phyloP scores from a whole-genome alignment of 129 eudicot genomes.

The Kitagawia praeruptora region DNA sequence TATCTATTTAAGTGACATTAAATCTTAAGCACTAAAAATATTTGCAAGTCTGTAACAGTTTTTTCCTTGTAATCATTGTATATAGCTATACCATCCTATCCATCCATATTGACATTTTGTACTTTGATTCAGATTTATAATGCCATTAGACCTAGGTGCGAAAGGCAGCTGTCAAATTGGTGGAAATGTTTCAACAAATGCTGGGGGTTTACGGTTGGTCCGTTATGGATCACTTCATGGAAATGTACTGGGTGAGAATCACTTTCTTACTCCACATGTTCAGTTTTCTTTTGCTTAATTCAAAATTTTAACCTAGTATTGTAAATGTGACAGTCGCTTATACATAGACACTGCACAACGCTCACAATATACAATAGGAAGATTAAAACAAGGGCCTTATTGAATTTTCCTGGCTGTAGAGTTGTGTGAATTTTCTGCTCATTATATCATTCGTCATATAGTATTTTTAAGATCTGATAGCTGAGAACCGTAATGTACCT shows the following conservation, averaged over 20 bases:
- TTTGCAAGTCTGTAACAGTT: neutral
- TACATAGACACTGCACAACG: neutral
- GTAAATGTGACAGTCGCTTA: neutral
- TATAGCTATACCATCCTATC: neutral
- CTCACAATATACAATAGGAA: neutral
- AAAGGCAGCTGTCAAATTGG: slow-evolving; percentile 99
- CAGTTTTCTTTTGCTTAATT: neutral
- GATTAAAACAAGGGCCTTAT: neutral
- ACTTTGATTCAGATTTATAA: slow-evolving; percentile 50
- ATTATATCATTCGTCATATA: neutral
- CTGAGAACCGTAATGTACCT: neutral
- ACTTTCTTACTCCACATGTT: neutral
- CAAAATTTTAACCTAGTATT: neutral
- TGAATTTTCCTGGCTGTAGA: neutral
- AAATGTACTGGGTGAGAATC: slow-evolving; percentile 77
- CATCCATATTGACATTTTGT: neutral
- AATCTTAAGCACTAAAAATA: neutral
- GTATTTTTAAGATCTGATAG: neutral
- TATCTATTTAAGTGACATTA: neutral
- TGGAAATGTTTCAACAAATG: slow-evolving; percentile 97
- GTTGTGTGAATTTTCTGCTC: neutral
- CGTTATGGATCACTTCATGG: slow-evolving; percentile 99
- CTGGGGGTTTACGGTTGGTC: slow-evolving; percentile 93
- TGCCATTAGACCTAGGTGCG: slow-evolving; percentile 98
- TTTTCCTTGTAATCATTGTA: neutral